Percentiles rank a stretch among this genome's conserved stretches.
Conservation (phyloP, 371 early-diverging fungal genomes). For the Sporodiniella umbellata region DNA sequence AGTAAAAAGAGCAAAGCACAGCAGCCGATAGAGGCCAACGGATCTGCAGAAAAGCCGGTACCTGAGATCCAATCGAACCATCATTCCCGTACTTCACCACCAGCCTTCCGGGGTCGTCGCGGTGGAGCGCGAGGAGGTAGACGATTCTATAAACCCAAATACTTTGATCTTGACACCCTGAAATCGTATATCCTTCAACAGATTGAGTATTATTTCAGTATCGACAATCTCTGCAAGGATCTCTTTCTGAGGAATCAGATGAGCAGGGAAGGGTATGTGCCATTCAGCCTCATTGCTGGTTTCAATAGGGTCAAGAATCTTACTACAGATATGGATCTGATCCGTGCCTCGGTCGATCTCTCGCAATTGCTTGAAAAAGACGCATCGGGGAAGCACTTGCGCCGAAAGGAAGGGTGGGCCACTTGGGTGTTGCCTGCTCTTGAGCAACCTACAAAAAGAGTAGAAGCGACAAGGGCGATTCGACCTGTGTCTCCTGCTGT, state of each 20-base stretch:
- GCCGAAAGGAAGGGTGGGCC: slow-evolving; percentile 66
- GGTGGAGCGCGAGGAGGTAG: slow-evolving; percentile 15
- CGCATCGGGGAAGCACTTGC: slow-evolving; percentile 41
- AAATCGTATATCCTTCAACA: slow-evolving; percentile 49
- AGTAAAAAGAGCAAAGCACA: neutral
- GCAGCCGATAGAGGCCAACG: neutral
- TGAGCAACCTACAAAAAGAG: no score
- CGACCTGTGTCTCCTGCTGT: no score
- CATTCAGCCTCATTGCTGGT: slow-evolving; percentile 62
- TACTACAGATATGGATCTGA: slow-evolving; percentile 53
- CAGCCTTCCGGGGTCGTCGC: slow-evolving; percentile 25
- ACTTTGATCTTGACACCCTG: slow-evolving; percentile 40
- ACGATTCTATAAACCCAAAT: slow-evolving; percentile 19
- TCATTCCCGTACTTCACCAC: slow-evolving; percentile 7
- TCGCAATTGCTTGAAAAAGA: slow-evolving; percentile 43
- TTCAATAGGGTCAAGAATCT: slow-evolving; percentile 81
- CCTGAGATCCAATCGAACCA: neutral
- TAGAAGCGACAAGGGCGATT: neutral
- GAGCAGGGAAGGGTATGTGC: slow-evolving; percentile 75
- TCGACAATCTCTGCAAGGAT: slow-evolving; percentile 90
- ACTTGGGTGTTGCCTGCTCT: slow-evolving; percentile 60
- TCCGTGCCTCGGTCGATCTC: slow-evolving; percentile 49
- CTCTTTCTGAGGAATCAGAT: slow-evolving; percentile 84
- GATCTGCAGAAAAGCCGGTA: neutral
- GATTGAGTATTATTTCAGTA: slow-evolving; percentile 86